Percentiles rank a stretch among this genome's conserved stretches.
These are phyloP conservation scores for Aciculosporium take DNA, from an alignment of 2,329 filamentous ascomycete genomes.

Conservation along the genomic window DNA sequence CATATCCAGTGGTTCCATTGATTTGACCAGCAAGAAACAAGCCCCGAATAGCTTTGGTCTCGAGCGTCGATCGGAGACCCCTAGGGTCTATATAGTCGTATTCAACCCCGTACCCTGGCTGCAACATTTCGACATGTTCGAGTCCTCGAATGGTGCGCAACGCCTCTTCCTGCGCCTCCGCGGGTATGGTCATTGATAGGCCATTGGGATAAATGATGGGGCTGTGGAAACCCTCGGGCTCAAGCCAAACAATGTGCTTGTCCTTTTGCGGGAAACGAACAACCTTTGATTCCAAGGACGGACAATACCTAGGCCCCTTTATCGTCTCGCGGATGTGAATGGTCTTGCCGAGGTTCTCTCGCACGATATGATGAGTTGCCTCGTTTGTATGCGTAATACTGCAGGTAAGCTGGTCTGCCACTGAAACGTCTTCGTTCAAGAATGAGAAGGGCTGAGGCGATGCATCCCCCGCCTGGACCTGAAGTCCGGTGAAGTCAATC, in stretches of 20 bases:
- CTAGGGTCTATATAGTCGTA: conserved; percentile 97
- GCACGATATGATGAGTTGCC: conserved; percentile 67
- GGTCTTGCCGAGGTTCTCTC: conserved; percentile 83
- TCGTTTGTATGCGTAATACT: conserved; percentile 79
- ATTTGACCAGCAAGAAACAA: conserved; percentile 92
- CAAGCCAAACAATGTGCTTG: conserved; percentile 85
- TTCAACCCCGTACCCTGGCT: conserved; percentile 92
- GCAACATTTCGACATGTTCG: conserved; percentile 80
- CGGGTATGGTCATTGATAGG: conserved; percentile 90
- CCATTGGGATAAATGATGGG: conserved; percentile 92
- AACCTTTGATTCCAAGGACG: conserved; percentile 87
- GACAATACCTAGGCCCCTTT: conserved; percentile 87
- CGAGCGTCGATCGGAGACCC: conserved; percentile 71
- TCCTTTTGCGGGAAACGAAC: conserved; percentile 72
- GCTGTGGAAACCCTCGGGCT: conserved; percentile 86
- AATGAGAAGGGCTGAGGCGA: conserved; percentile 87
- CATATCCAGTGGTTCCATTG: conserved; percentile 95
- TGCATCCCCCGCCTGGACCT: conserved; percentile 66
- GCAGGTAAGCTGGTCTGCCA: conserved; percentile 73
- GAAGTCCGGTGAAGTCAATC: conserved; percentile 62
- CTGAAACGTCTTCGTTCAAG: conserved; percentile 62
- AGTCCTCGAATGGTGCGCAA: conserved; percentile 80
- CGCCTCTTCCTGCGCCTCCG: conserved; percentile 70
- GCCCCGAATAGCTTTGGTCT: conserved; percentile 82
- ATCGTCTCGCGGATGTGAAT: conserved; percentile 94